phyloP scores from a whole-genome alignment of 805 yeast species.

The Saturnispora quitensis region DNA sequence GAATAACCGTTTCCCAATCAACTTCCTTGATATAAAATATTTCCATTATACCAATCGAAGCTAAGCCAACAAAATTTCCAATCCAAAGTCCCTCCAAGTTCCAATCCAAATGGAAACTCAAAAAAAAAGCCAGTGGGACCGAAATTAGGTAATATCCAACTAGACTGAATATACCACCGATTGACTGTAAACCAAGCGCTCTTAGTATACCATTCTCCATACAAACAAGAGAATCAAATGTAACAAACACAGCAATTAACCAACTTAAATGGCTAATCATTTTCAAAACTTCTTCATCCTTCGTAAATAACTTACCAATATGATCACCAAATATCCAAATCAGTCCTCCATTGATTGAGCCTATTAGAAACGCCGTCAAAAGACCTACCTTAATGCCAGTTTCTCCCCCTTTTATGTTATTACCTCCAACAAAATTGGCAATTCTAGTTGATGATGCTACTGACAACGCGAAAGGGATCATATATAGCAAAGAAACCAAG shows the following conservation, averaged over 20 bases:
- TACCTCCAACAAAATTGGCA: slow-evolving; percentile 44
- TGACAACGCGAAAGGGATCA: slow-evolving; percentile 49
- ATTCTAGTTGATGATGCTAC: slow-evolving; percentile 48
- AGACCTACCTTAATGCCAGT: slow-evolving; percentile 37
- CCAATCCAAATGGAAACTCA: slow-evolving; percentile 42
- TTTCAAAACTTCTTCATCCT: slow-evolving; percentile 47
- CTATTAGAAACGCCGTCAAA: slow-evolving; percentile 27
- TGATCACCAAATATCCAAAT: slow-evolving; percentile 36
- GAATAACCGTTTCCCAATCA: slow-evolving; percentile 43
- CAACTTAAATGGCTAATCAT: slow-evolving; percentile 53
- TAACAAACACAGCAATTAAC: slow-evolving; percentile 52
- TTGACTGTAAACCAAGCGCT: slow-evolving; percentile 66
- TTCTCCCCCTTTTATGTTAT: slow-evolving; percentile 24
- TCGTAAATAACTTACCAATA: slow-evolving; percentile 53
- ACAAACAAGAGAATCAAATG: slow-evolving; percentile 62
- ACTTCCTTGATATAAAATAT: slow-evolving; percentile 37
- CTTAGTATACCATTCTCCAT: slow-evolving; percentile 66
- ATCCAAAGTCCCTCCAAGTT: slow-evolving; percentile 63
- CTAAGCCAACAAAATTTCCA: slow-evolving; percentile 60
- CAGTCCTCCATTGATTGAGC: slow-evolving; percentile 33
- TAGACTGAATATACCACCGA: slow-evolving; percentile 64
- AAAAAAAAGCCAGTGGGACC: slow-evolving; percentile 51
- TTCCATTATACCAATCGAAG: slow-evolving; percentile 43
- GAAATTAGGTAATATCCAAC: slow-evolving; percentile 65
- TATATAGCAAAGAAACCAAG: slow-evolving; percentile 41